phyloP scores from a whole-genome alignment of 176 grass and related monocot species.

The Canna indica region DNA sequence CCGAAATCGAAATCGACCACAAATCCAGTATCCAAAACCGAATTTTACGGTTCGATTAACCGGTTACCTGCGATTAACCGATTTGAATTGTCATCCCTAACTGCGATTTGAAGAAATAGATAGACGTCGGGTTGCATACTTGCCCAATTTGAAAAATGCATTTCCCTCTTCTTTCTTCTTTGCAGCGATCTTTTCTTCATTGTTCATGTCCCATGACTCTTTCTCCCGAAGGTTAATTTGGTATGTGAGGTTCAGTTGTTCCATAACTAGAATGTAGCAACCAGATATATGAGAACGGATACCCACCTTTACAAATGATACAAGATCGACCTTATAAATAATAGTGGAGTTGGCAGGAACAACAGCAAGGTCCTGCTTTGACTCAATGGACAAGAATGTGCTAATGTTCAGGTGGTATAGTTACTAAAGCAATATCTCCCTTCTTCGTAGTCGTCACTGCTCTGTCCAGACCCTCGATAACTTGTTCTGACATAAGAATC shows the following conservation, averaged over 20 bases:
- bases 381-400: slow-evolving; percentile 60
- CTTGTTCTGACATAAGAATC: slow-evolving; percentile 40
- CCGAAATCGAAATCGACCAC: too few relatives aligned
- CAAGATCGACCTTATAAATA: slow-evolving; percentile 74
- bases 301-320: slow-evolving; percentile 81
- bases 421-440: slow-evolving; percentile 79
- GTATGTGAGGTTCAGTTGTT: neutral
- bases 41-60: too few relatives aligned
- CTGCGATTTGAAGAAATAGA: too few relatives aligned
- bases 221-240: slow-evolving; percentile 50
- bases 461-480: slow-evolving; percentile 72
- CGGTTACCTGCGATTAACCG: too few relatives aligned
- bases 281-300: neutral
- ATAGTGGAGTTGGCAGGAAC: slow-evolving; percentile 77
- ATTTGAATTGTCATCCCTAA: too few relatives aligned
- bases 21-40: too few relatives aligned
- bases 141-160: slow-evolving; percentile 64
- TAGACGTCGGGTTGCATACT: too few relatives aligned
- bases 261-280: neutral
- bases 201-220: slow-evolving; percentile 95
- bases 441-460: slow-evolving; percentile 96
- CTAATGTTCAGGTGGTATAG: slow-evolving; percentile 81
- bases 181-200: slow-evolving; percentile 75
- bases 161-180: slow-evolving; percentile 95
- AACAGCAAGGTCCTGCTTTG: slow-evolving; percentile 68